Conservation (phyloP, 345 rosid genomes). For the Euphorbia lathyris region DNA sequence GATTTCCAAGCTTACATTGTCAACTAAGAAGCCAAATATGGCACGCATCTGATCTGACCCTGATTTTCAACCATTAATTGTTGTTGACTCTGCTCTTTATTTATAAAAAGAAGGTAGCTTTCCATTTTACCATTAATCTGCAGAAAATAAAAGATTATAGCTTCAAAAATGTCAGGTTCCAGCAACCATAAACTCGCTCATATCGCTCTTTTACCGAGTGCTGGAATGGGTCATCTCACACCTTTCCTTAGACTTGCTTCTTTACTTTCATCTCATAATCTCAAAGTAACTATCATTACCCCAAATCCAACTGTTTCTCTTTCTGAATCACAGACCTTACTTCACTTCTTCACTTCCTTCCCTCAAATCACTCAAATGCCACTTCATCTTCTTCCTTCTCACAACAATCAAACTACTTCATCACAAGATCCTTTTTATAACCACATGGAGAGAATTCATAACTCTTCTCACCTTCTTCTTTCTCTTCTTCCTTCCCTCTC, state of each 20-base stretch:
- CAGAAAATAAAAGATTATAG: neutral
- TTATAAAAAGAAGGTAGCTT: no score
- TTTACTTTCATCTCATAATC: slow-evolving; percentile 12
- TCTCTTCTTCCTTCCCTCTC: slow-evolving; percentile 29
- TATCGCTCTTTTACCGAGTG: slow-evolving; percentile 36
- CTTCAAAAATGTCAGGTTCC: slow-evolving; percentile 7
- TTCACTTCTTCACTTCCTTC: slow-evolving; percentile 22
- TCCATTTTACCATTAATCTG: no score
- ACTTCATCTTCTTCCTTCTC: slow-evolving; percentile 24
- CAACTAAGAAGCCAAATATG: neutral
- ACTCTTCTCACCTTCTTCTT: slow-evolving; percentile 28
- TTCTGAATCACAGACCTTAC: slow-evolving; percentile 26
- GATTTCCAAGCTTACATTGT: neutral
- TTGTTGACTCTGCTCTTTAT: no score
- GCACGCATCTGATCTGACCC: neutral
- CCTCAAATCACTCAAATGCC: slow-evolving; percentile 24
- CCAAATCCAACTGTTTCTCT: slow-evolving; percentile 34
- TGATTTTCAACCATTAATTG: no score
- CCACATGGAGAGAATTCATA: slow-evolving; percentile 25
- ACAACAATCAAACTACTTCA: neutral
- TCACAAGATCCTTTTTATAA: slow-evolving; percentile 35
- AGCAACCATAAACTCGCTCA: slow-evolving; percentile 17
- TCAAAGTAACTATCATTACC: slow-evolving; percentile 34
- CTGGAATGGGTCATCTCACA: slow-evolving; percentile 49
- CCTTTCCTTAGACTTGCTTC: slow-evolving; percentile 41